phyloP scores from a whole-genome alignment of 2,329 filamentous ascomycete genomes.

The Aspergillus caelatus region DNA sequence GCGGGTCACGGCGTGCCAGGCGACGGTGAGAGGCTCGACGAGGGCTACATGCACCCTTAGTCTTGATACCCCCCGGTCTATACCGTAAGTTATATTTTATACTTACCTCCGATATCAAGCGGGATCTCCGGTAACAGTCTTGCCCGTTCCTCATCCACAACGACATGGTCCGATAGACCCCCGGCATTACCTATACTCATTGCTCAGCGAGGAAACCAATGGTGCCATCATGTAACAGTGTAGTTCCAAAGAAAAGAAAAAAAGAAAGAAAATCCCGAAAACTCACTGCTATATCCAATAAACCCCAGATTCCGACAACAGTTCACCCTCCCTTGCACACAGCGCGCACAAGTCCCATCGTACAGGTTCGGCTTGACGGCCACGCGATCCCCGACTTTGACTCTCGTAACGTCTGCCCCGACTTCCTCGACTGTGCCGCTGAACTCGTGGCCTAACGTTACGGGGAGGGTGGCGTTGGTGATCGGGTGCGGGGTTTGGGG shows the following conservation, averaged over 20 bases:
- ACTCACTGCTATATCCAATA: constrained; percentile 50
- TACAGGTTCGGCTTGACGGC: constrained; percentile 63
- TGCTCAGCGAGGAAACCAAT: constrained; percentile 51
- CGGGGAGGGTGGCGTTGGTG: constrained; percentile 59
- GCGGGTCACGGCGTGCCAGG: constrained; percentile 63
- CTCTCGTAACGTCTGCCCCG: constrained; percentile 51
- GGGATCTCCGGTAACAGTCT: constrained; percentile 28
- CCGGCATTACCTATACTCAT: constrained; percentile 25
- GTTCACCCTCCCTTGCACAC: constrained; percentile 56
- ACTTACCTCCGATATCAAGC: constrained; percentile 27
- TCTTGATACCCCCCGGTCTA: neutral
- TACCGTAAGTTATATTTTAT: neutral
- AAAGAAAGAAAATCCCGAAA: neutral
- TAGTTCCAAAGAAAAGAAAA: neutral
- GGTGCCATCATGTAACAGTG: constrained; percentile 20
- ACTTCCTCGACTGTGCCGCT: constrained; percentile 62
- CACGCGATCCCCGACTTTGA: constrained; percentile 60
- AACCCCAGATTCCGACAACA: constrained; percentile 61
- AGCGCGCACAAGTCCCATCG: constrained; percentile 60
- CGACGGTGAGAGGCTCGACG: constrained; percentile 65
- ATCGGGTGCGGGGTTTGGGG: constrained; percentile 58
- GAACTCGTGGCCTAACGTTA: constrained; percentile 68
- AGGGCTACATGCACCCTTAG: constrained; percentile 46
- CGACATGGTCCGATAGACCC: constrained; percentile 33
- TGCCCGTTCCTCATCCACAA: constrained; percentile 24